Evolutionary conservation across 2,329 filamentous ascomycete genomes (phyloP).

Genomic region (Ophiostoma ulmi): DNA sequence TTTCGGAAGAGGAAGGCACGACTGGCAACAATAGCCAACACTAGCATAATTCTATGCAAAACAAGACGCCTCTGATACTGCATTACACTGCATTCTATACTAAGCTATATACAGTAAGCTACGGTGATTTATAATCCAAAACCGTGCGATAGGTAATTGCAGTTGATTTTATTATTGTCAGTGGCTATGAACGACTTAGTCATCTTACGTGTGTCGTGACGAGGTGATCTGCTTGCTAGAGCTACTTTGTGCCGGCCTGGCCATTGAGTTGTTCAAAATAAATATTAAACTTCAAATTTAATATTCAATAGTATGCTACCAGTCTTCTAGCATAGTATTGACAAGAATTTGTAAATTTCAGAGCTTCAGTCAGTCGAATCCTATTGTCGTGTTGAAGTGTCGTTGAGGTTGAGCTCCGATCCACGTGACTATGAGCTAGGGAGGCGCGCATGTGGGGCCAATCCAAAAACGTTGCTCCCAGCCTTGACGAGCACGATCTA

Average conservation of each 20-base stretch:
- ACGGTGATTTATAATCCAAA: background rate
- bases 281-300: too few relatives aligned
- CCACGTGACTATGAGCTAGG: constrained; percentile 18
- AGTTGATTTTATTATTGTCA: background rate
- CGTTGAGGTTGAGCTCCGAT: background rate
- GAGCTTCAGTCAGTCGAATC: background rate
- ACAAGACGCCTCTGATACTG: background rate
- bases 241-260: background rate
- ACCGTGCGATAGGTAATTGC: background rate
- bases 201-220: background rate
- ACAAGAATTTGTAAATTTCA: background rate
- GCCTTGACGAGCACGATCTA: constrained; percentile 19
- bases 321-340: background rate
- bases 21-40: background rate
- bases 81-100: too few relatives aligned
- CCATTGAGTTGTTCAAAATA: background rate
- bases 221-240: background rate
- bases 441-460: constrained; percentile 17
- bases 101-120: too few relatives aligned
- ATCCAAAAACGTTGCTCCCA: constrained; percentile 18
- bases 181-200: background rate
- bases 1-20: background rate
- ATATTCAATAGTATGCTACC: too few relatives aligned
- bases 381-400: background rate
- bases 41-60: background rate